Conservation (phyloP, 1,139 yeast genomes). For the Yamadazyma triangularis region DNA sequence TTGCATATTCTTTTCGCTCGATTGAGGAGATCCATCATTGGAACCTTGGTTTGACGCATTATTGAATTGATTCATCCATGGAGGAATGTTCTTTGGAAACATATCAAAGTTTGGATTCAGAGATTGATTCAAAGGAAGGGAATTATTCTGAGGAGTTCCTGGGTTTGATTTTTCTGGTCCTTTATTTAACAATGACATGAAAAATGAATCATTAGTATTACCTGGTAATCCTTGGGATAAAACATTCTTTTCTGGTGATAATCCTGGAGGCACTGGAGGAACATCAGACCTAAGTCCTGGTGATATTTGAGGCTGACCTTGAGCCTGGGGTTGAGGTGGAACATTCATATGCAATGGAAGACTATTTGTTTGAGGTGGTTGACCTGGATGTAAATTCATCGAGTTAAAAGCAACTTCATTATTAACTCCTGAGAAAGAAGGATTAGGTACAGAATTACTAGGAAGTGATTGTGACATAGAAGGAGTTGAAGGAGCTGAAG, state of each 20-base stretch:
- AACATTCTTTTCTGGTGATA: no score
- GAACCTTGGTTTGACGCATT: conserved; percentile 1
- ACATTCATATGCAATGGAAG: conserved; percentile 5
- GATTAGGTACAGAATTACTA: not conserved
- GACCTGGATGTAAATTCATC: not conserved
- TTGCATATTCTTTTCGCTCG: not conserved
- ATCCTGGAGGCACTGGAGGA: conserved; percentile 2
- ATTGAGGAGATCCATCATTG: not conserved
- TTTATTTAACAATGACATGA: conserved; percentile 48
- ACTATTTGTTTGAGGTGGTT: conserved; percentile 1
- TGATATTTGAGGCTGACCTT: conserved; percentile 3
- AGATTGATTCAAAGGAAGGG: conserved; percentile 14
- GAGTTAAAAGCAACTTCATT: not conserved
- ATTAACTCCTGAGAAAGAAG: conserved; percentile 1
- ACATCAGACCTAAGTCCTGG: conserved; percentile 6
- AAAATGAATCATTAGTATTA: conserved; percentile 43
- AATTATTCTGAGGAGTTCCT: conserved; percentile 3
- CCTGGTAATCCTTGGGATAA: conserved; percentile 7
- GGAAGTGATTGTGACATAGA: not conserved
- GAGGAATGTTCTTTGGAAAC: no score
- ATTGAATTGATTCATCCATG: conserved; percentile 3
- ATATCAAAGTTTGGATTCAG: no score
- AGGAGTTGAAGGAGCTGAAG: conserved; percentile 2
- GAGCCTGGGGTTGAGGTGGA: conserved; percentile 2
- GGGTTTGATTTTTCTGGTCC: conserved; percentile 14